Evolutionary conservation across 2,329 filamentous ascomycete species (phyloP).

Genomic region (Fusarium multiceps): DNA sequence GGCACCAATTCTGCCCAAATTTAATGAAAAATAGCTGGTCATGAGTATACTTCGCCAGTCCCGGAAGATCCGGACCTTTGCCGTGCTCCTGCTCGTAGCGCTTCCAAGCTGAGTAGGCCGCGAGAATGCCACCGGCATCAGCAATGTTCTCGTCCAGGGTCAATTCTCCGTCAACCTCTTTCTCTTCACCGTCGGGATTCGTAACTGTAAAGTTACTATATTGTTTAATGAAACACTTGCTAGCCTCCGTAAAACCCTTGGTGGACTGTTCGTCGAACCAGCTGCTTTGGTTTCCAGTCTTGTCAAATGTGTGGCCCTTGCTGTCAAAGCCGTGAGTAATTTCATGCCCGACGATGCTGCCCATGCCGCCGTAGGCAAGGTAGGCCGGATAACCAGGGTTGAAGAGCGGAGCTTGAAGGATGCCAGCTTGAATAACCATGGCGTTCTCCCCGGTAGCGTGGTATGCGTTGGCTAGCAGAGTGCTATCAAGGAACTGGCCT

Average conservation of each 20-base stretch:
- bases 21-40: constrained; percentile 77
- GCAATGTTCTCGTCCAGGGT: constrained; percentile 70
- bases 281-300: constrained; percentile 71
- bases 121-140: constrained; percentile 73
- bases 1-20: constrained; percentile 74
- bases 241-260: constrained; percentile 64
- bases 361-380: constrained; percentile 73
- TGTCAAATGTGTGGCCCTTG: constrained; percentile 71
- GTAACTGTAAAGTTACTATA: constrained; percentile 70
- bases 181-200: constrained; percentile 63
- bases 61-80: constrained; percentile 66
- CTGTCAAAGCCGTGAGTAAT: constrained; percentile 77
- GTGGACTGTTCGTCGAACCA: constrained; percentile 75
- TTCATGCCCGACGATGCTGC: constrained; percentile 74
- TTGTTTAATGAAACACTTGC: constrained; percentile 74
- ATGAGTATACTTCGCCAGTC: constrained; percentile 70
- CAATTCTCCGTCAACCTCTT: constrained; percentile 58
- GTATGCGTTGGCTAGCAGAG: constrained; percentile 63
- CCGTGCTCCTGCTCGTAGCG: constrained; percentile 61
- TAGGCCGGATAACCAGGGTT: constrained; percentile 71
- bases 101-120: constrained; percentile 74
- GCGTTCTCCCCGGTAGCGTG: constrained; percentile 67
- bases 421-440: constrained; percentile 70
- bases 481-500: no score
- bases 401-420: constrained; percentile 76